These are phyloP conservation scores for Phaeosphaeriaceae sp. DNA, from an alignment of 2,329 filamentous ascomycete genomes.

Conservation along the genomic window DNA sequence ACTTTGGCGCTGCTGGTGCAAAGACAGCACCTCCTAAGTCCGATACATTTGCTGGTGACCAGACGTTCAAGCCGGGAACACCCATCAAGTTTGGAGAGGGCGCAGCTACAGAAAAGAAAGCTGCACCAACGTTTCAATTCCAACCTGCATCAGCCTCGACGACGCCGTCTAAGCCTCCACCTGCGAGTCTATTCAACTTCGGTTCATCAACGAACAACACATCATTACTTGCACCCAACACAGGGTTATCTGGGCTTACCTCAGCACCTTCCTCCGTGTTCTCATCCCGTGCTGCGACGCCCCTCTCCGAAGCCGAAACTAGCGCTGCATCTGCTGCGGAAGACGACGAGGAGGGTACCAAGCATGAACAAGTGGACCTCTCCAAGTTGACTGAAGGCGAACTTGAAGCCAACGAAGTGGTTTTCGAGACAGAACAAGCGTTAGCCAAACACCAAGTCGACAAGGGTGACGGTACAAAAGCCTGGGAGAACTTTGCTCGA, in stretches of 20 bases:
- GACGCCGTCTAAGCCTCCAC: conserved; percentile 34
- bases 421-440: conserved; percentile 40
- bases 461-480: conserved; percentile 29
- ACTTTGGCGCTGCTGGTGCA: conserved; percentile 36
- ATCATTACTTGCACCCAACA: conserved; percentile 28
- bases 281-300: conserved; percentile 46
- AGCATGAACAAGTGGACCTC: conserved; percentile 38
- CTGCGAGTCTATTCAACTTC: conserved; percentile 32
- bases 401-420: conserved; percentile 35
- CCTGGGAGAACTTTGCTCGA: conserved; percentile 40
- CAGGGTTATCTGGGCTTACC: conserved; percentile 23
- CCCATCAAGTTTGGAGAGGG: conserved; percentile 44
- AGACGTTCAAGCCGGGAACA: conserved; percentile 45
- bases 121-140: conserved; percentile 31
- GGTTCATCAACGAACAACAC: conserved; percentile 20
- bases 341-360: conserved; percentile 38
- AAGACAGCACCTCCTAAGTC: conserved; percentile 37
- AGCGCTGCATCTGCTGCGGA: conserved; percentile 36
- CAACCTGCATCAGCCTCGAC: conserved; percentile 38
- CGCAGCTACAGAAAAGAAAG: conserved; percentile 29
- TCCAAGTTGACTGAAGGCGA: conserved; percentile 43
- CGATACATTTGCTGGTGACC: conserved; percentile 39
- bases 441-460: conserved; percentile 38
- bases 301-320: conserved; percentile 42
- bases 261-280: conserved; percentile 38